Percentiles rank a stretch among this genome's conserved stretches.
phyloP scores from a whole-genome alignment of 306 rosid species.

The Vigna reflexopilosa region DNA sequence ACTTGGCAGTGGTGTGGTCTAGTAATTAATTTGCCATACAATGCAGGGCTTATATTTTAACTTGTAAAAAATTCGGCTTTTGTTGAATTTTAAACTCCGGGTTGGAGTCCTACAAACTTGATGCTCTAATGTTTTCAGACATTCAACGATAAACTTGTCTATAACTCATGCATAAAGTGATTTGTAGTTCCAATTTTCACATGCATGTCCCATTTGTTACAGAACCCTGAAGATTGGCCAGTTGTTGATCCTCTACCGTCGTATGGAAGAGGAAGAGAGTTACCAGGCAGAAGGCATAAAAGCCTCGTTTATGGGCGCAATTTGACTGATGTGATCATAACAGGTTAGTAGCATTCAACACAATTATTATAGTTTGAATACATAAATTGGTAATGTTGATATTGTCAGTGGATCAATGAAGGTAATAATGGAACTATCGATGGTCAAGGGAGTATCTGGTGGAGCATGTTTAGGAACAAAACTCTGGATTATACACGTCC shows the following conservation, averaged over 20 bases:
- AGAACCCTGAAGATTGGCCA: conserved; percentile 79
- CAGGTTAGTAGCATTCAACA: conserved; percentile 59
- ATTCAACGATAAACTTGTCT: too few relatives aligned
- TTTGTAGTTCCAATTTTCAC: conserved; percentile 36
- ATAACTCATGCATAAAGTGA: neutral
- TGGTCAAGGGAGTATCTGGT: conserved; percentile 86
- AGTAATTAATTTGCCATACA: conserved; percentile 6
- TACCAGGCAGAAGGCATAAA: conserved; percentile 78
- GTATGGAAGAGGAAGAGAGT: conserved; percentile 92
- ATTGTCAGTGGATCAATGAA: conserved; percentile 49
- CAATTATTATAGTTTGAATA: conserved; percentile 8
- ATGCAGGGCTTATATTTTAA: conserved; percentile 20
- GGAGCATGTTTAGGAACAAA: conserved; percentile 68
- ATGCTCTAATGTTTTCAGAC: neutral
- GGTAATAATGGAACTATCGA: conserved; percentile 76
- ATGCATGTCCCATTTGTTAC: conserved; percentile 43
- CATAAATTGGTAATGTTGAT: conserved; percentile 43
- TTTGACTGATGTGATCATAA: conserved; percentile 80
- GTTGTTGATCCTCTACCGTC: conserved; percentile 83
- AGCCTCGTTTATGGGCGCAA: conserved; percentile 77
- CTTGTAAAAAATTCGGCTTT: neutral
- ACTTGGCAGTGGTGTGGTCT: neutral
- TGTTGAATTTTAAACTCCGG: conserved; percentile 4
- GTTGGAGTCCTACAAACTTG: conserved; percentile 24
- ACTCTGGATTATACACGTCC: conserved; percentile 80